Percentiles rank a stretch among this genome's conserved stretches.
Conservation (phyloP, 768 basidiomycete species). For the Pleurotus tuber-regium region DNA sequence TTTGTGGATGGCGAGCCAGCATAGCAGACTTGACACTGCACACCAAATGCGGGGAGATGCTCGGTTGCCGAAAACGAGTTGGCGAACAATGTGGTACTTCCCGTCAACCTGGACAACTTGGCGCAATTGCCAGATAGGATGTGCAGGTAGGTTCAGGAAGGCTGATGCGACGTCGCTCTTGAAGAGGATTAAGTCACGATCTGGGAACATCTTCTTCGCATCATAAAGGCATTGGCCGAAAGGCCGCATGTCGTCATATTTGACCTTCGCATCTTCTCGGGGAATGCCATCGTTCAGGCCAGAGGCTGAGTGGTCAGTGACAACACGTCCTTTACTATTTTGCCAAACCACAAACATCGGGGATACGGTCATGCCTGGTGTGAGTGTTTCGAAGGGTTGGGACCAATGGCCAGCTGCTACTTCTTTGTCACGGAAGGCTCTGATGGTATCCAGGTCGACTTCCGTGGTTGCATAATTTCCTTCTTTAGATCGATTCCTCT, state of each 20-base stretch:
- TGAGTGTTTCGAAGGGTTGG: constrained; percentile 11
- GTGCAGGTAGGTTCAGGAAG: constrained; percentile 28
- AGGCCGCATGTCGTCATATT: constrained; percentile 21
- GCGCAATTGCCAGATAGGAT: constrained; percentile 31
- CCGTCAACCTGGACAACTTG: constrained; percentile 28
- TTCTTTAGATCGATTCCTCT: neutral
- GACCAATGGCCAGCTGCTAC: constrained; percentile 17
- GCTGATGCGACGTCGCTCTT: constrained; percentile 29
- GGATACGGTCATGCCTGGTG: constrained; percentile 25
- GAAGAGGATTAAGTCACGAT: constrained; percentile 14
- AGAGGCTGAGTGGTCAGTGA: constrained; percentile 25
- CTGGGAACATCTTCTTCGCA: constrained; percentile 3
- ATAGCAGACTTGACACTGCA: constrained; percentile 23
- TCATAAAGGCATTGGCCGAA: constrained; percentile 18
- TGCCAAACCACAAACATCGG: constrained; percentile 27
- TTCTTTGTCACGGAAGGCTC: constrained; percentile 19
- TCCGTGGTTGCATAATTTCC: constrained; percentile 15
- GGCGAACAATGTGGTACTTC: constrained; percentile 22
- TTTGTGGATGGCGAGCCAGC: constrained; percentile 23
- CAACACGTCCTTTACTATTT: constrained; percentile 21
- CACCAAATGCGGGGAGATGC: constrained; percentile 25
- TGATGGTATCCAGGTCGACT: constrained; percentile 14
- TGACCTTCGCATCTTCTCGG: constrained; percentile 15
- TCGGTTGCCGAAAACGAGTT: constrained; percentile 26
- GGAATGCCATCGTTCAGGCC: constrained; percentile 20